Evolutionary conservation across 2,329 filamentous ascomycete species (phyloP), one percentile per base, ranked within the genome.

Genomic region (Neonectria punicea): DNA sequence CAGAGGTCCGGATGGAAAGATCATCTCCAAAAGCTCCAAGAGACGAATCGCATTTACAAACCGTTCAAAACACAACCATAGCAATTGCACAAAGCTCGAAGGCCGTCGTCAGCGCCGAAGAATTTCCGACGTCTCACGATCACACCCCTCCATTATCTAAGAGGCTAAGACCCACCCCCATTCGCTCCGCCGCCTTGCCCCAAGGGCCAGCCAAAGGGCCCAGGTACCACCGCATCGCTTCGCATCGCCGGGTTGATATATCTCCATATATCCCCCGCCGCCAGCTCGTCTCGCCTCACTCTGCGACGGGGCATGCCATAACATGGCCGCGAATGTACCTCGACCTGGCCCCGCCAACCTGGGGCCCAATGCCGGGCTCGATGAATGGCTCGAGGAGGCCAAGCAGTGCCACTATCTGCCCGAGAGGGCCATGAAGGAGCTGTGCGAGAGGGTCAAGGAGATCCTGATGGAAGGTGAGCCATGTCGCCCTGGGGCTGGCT

Each of bases 381-480:
- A 98, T 79, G 94, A 98, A 83, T 99, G 96, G 96, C 87, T 99
- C 34, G 93, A 96, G 78, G 93, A 97, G 80, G 96, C 96, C 49
- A 98, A 97, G 82, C 92, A 96, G 81, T 98, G 96, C 83, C 96
- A 97, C 80, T 98, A 98, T 80, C 87, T 99, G 57, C 96, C 96
- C 54, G 96, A 99, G 82, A 84, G 91, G 67, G 93, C 97, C 76
- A 99, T 99, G 96, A 99, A 99, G 86, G 93, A 97, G 80, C 87
- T 99, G 53, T 99, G 96, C 80, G 96, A 99, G 84, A 97, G 97
- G 78, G 96, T 98, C 66, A 99, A 99, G 84, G 96, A 98, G 82
- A 97, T 93, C 71, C 87, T 99, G 75, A 99, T 99, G 96, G 96
- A 99, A 86, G 93, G 93, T 96, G 79, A 70, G 65, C 49, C 58